Evolutionary conservation across 2,329 filamentous ascomycete genomes (phyloP), one percentile per base, ranked within the genome.

Genomic region (Hymenoscyphus salicellus): DNA sequence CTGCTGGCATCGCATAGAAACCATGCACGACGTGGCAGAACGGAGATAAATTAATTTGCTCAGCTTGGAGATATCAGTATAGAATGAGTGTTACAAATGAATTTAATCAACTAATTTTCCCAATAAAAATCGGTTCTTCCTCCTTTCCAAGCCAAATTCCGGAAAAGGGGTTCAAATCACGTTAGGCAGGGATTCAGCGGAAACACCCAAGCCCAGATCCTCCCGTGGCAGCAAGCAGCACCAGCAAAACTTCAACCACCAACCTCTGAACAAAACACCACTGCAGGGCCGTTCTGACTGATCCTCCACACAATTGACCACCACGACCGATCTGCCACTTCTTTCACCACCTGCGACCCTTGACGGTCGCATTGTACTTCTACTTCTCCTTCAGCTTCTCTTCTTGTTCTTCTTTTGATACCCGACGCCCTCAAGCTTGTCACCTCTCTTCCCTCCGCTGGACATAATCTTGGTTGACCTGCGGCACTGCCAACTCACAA

Each of bases 381-480:
- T 70, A 68, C 65, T 62, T 20, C 46, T 49, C 17, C 63, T 61
- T 62, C 43, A 23, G 20, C 43, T 49, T 60, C 64, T 55, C 41
- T 69, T 63, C 66, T 70, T 72, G 65, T 71, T 72, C 63, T 72
- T 70, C 65, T 70, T 72, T 70, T 72, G 72, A 74, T 74, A 73
- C 72, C 72, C 71, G 63, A 61, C 62, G 62, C 61, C 62, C 66
- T 68, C 60, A 41, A 46, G 41, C 61, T 64, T 65, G 20, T 52
- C 62, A 32, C 57, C 63, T 20, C 61, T 61, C 49, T 36, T 62
- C 59, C 23, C 8, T 60, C 60, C 5, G 30, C 30, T 6, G 28
- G 28, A 36, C 43, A 60, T 65, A 60, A 62, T 59, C 55, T 49
- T 52, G 61, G 58, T 60, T 56, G 36, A 38, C 63, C 58, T 62